phyloP scores from a whole-genome alignment of 148 eudicot genomes.

The Cornus suecica region DNA sequence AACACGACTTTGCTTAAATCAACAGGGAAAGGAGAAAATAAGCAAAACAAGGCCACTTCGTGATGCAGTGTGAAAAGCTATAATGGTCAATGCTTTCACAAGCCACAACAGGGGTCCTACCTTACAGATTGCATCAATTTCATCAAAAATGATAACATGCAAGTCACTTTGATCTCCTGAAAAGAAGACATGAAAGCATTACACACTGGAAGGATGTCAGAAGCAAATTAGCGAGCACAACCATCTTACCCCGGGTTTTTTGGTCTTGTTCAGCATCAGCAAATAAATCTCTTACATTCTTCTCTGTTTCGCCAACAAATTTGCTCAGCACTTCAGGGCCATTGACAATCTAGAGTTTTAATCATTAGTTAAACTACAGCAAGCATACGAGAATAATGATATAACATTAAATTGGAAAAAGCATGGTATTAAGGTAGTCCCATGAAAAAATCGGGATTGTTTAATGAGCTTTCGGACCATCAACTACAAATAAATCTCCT shows the following conservation, averaged over 20 bases:
- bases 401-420: not conserved
- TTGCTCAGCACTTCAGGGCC: constrained; percentile 99
- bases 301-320: constrained; percentile 99
- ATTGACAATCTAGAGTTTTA: constrained; percentile 69
- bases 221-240: not conserved
- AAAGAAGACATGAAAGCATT: constrained; percentile 18
- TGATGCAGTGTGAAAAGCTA: not conserved
- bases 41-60: not conserved
- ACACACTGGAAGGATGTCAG: not conserved
- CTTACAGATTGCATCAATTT: constrained; percentile 99
- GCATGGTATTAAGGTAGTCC: not conserved
- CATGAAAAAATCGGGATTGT: constrained; percentile 2
- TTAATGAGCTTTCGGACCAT: not conserved
- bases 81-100: not conserved
- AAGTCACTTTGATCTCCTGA: constrained; percentile 98
- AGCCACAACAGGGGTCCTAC: constrained; percentile 29
- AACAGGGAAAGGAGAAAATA: not conserved
- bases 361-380: constrained; percentile 11
- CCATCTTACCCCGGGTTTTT: constrained; percentile 57
- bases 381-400: not conserved
- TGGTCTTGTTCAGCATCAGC: constrained; percentile 99
- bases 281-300: constrained; percentile 96
- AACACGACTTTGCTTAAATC: constrained; percentile 7
- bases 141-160: constrained; percentile 99
- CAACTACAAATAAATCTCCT: not conserved